These are phyloP conservation scores for Limonium bicolor DNA, from an alignment of 148 eudicot species.

Conservation along the genomic window DNA sequence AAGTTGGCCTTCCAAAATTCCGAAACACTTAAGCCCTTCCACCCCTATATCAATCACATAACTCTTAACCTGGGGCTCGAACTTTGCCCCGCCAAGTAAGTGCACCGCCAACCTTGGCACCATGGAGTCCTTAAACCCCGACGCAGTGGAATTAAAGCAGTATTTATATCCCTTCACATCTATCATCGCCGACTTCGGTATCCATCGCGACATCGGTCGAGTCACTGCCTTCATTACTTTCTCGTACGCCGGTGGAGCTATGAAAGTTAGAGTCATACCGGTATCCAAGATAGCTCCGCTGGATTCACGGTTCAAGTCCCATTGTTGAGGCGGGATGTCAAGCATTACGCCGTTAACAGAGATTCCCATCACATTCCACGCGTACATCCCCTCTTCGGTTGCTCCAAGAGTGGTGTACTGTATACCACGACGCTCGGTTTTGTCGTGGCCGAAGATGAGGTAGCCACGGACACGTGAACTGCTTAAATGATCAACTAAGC, in stretches of 20 bases:
- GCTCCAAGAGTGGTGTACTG: constrained; percentile 18
- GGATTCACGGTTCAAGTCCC: constrained; percentile 11
- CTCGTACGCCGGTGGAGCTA: constrained; percentile 19
- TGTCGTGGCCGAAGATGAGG: constrained; percentile 17
- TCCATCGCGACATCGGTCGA: not conserved
- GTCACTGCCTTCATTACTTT: constrained; percentile 19
- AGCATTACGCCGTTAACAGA: constrained; percentile 20
- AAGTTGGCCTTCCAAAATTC: constrained; percentile 19
- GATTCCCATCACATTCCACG: constrained; percentile 23
- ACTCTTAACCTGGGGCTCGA: constrained; percentile 38
- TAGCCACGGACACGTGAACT: constrained; percentile 17
- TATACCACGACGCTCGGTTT: constrained; percentile 8
- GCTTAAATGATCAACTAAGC: constrained; percentile 40
- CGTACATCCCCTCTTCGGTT: constrained; percentile 9
- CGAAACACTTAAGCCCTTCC: constrained; percentile 26
- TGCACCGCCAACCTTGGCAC: constrained; percentile 34
- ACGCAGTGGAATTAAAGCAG: constrained; percentile 25
- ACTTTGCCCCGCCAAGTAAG: constrained; percentile 34
- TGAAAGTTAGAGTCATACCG: constrained; percentile 19
- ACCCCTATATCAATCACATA: constrained; percentile 31
- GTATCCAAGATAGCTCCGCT: constrained; percentile 17
- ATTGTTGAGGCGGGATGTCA: constrained; percentile 16
- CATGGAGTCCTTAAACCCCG: constrained; percentile 9
- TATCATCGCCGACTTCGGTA: constrained; percentile 3
- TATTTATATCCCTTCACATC: constrained; percentile 12